phyloP scores from a whole-genome alignment of 768 basidiomycete genomes.

The Harrya chromipes region DNA sequence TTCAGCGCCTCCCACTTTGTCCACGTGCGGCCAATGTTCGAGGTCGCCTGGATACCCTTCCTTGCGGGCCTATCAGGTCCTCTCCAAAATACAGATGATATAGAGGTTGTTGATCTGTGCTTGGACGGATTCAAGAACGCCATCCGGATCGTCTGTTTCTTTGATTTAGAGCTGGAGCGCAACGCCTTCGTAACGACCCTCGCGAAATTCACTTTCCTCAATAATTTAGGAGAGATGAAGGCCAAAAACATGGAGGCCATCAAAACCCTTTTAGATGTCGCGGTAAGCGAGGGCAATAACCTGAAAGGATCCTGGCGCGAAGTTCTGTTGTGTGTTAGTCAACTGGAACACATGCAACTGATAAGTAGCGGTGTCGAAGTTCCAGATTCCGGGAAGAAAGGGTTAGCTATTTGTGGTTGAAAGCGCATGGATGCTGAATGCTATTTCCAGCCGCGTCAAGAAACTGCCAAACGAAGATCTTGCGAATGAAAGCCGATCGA shows the following conservation, averaged over 20 bases:
- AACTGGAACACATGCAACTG: slow-evolving; percentile 97
- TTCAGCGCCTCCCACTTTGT: slow-evolving; percentile 96
- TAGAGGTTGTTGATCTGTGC: slow-evolving; percentile 88
- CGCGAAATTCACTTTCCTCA: slow-evolving; percentile 95
- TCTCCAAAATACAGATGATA: slow-evolving; percentile 91
- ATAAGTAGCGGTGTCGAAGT: slow-evolving; percentile 89
- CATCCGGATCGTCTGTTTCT: slow-evolving; percentile 95
- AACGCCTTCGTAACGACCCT: slow-evolving; percentile 98
- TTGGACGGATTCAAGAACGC: slow-evolving; percentile 95
- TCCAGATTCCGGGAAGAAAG: slow-evolving; percentile 73
- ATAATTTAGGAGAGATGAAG: slow-evolving; percentile 98
- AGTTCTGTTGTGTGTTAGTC: slow-evolving; percentile 94
- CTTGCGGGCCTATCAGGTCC: slow-evolving; percentile 93
- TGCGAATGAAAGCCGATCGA: slow-evolving; percentile 94
- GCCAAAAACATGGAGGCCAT: slow-evolving; percentile 99
- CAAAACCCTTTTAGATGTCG: slow-evolving; percentile 90
- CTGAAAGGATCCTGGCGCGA: slow-evolving; percentile 97
- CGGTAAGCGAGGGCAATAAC: slow-evolving; percentile 94
- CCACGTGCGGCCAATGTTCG: slow-evolving; percentile 98
- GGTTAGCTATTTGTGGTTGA: slow-evolving; percentile 46
- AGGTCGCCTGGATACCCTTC: slow-evolving; percentile 99
- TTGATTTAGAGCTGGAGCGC: slow-evolving; percentile 95
- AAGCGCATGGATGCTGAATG: slow-evolving; percentile 5
- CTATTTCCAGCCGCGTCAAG: slow-evolving; percentile 37
- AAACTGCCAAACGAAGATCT: slow-evolving; percentile 87